These are phyloP conservation scores for Tremella mesenterica DNA, from an alignment of 768 basidiomycete species.

Conservation along the genomic window DNA sequence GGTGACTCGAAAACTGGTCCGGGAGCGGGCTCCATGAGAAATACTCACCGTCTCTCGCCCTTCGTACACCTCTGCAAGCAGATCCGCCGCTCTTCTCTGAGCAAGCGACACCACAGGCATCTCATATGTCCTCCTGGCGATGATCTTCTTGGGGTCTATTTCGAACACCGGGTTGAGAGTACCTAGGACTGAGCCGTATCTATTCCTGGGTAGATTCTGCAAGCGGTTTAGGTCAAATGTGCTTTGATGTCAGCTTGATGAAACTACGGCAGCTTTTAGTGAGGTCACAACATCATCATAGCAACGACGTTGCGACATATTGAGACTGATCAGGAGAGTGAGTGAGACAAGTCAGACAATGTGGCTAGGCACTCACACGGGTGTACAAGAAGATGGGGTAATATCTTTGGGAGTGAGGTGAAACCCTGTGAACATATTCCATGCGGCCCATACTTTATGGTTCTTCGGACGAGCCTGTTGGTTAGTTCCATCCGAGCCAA, in stretches of 20 bases:
- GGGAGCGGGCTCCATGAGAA: too few relatives aligned
- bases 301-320: too few relatives aligned
- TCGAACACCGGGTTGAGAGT: background rate
- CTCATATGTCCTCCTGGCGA: background rate
- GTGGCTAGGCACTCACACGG: too few relatives aligned
- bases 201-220: background rate
- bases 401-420: too few relatives aligned
- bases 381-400: background rate
- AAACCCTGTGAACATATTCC: background rate
- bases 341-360: too few relatives aligned
- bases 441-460: background rate
- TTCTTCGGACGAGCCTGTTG: background rate
- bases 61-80: background rate
- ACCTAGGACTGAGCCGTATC: constrained; percentile 1
- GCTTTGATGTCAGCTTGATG: background rate
- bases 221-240: constrained; percentile 3
- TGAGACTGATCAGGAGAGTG: background rate
- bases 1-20: too few relatives aligned
- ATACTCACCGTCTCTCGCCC: background rate
- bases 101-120: background rate
- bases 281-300: too few relatives aligned
- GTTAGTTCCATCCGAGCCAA: too few relatives aligned
- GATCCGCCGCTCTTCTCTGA: background rate
- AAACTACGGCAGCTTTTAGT: too few relatives aligned
- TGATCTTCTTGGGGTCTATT: background rate